phyloP scores from a whole-genome alignment of 768 basidiomycete genomes.

The Leucogyrophana mollusca region DNA sequence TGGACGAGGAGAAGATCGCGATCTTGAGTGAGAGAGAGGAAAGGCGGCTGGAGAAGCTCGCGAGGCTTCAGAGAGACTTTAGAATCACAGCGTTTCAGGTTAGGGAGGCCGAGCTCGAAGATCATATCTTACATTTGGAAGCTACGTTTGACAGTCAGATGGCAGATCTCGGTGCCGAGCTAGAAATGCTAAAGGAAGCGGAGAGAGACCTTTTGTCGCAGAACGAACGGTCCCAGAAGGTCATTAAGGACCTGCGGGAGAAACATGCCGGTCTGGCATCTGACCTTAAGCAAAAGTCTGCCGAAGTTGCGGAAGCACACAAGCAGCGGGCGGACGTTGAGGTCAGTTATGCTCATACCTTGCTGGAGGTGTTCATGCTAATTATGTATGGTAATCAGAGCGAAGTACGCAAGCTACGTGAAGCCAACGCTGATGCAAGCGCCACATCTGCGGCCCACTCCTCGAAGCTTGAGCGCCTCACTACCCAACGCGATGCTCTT shows the following conservation, averaged over 20 bases:
- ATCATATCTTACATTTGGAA: conserved; percentile 50
- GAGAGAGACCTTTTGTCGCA: conserved; percentile 13
- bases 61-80: conserved; percentile 61
- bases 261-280: conserved; percentile 32
- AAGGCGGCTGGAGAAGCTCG: conserved; percentile 55
- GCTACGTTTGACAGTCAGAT: conserved; percentile 35
- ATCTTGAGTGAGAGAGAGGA: conserved; percentile 54
- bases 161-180: conserved; percentile 3
- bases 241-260: conserved; percentile 26
- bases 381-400: conserved; percentile 25
- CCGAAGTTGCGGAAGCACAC: conserved; percentile 36
- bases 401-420: conserved; percentile 43
- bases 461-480: conserved; percentile 55
- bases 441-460: conserved; percentile 43
- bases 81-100: conserved; percentile 68
- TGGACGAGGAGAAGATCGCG: conserved; percentile 53
- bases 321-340: conserved; percentile 46
- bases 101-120: conserved; percentile 59
- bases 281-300: conserved; percentile 39
- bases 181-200: conserved; percentile 16
- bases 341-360: conserved; percentile 30
- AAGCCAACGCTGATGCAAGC: conserved; percentile 49
- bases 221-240: conserved; percentile 27
- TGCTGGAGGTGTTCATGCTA: conserved; percentile 3
- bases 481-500: conserved; percentile 57